Evolutionary conservation across 495 filamentous ascomycete species (phyloP).

Genomic region (Bacidia rubella): DNA sequence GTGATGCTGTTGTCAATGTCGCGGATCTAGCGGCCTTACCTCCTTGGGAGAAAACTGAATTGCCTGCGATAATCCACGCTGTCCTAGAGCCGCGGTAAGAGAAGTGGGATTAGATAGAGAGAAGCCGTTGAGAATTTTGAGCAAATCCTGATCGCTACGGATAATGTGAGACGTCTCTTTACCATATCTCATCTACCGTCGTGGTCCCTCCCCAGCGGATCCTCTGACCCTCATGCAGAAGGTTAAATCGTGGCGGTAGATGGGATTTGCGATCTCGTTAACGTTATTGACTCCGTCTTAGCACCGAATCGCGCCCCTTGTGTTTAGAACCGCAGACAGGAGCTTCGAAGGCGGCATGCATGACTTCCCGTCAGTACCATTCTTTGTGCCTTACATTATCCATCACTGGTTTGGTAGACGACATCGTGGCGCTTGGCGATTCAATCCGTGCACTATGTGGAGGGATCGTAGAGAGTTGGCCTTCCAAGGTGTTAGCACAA

Average conservation of each 20-base stretch:
- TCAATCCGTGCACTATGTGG: constrained; percentile 20
- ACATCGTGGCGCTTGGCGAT: constrained; percentile 22
- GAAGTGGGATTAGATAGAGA: neutral
- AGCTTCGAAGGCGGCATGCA: constrained; percentile 22
- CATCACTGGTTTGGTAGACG: constrained; percentile 18
- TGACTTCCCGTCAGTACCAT: constrained; percentile 20
- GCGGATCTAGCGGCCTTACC: neutral
- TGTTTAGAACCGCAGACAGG: constrained; percentile 21
- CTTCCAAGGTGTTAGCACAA: constrained; percentile 1
- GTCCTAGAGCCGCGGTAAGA: neutral
- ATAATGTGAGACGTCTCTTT: too few species aligned
- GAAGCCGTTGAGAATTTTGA: neutral
- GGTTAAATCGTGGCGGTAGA: too few species aligned
- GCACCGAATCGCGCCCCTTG: constrained; percentile 21
- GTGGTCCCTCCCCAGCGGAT: too few species aligned
- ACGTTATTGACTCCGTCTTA: constrained; percentile 13
- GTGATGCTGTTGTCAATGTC: neutral
- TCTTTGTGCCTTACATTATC: constrained; percentile 22
- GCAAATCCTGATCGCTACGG: too few species aligned
- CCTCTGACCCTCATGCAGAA: too few species aligned
- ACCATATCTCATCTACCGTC: too few species aligned
- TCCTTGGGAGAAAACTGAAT: neutral
- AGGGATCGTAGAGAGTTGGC: constrained; percentile 17
- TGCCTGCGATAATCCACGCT: neutral
- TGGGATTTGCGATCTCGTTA: neutral